Conservation (phyloP, 805 yeast genomes). For the Starmerella kuoi region DNA sequence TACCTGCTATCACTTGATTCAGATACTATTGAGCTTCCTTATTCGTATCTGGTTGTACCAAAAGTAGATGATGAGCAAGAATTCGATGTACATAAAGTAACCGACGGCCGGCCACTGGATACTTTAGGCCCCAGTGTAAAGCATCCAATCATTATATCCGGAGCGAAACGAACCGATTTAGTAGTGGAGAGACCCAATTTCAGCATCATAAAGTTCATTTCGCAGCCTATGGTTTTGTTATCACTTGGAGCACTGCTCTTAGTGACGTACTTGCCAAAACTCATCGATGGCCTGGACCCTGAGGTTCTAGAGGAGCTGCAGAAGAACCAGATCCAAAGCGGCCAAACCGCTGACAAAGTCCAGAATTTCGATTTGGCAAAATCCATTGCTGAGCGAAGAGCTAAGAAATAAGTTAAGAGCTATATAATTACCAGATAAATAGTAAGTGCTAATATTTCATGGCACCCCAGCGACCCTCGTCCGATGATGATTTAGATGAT, state of each 20-base stretch:
- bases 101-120: constrained; percentile 24
- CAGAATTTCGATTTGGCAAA: constrained; percentile 27
- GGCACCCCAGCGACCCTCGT: not conserved
- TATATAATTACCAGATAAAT: not conserved
- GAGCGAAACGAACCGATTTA: constrained; percentile 8
- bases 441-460: not conserved
- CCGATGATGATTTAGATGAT: not conserved
- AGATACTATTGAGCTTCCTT: constrained; percentile 11
- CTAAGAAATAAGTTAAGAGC: constrained; percentile 7
- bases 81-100: constrained; percentile 22
- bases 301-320: constrained; percentile 28
- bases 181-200: constrained; percentile 24
- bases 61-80: constrained; percentile 16
- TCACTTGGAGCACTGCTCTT: constrained; percentile 26
- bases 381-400: constrained; percentile 23
- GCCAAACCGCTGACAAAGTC: constrained; percentile 15
- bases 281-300: constrained; percentile 28
- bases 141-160: constrained; percentile 26
- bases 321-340: constrained; percentile 16
- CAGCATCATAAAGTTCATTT: constrained; percentile 26
- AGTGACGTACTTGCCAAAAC: constrained; percentile 28
- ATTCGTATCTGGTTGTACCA: constrained; percentile 17
- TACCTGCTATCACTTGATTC: constrained; percentile 19
- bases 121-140: constrained; percentile 26
- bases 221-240: constrained; percentile 30